Percentiles rank a stretch among this genome's conserved stretches.
These are phyloP conservation scores for Leccinum disarticulatum DNA, from an alignment of 768 basidiomycete species.

Conservation along the genomic window DNA sequence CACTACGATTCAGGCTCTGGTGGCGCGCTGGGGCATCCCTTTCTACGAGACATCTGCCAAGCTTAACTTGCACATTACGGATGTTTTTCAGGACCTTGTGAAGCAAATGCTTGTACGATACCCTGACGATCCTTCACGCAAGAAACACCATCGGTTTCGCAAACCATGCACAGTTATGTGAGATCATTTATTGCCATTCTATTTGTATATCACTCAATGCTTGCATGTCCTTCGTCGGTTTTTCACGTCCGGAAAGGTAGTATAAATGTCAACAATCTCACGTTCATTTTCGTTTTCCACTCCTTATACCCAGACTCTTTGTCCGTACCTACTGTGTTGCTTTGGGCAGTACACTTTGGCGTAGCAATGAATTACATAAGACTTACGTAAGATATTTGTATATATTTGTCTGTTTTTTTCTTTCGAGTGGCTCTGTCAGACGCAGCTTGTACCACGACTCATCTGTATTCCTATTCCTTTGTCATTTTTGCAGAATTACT, in stretches of 20 bases:
- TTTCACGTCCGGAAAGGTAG: conserved; percentile 5
- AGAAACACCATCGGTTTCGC: conserved; percentile 29
- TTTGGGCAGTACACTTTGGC: neutral
- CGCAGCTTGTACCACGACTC: conserved; percentile 25
- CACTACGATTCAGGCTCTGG: conserved; percentile 64
- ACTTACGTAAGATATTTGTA: neutral
- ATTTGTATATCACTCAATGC: conserved; percentile 10
- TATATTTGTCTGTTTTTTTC: conserved; percentile 21
- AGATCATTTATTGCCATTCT: conserved; percentile 11
- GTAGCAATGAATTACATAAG: conserved; percentile 7
- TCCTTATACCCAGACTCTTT: conserved; percentile 7
- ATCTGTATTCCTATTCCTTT: conserved; percentile 1
- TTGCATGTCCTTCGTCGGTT: neutral
- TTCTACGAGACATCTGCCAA: conserved; percentile 91
- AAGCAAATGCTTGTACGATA: conserved; percentile 71
- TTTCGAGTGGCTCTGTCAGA: conserved; percentile 13
- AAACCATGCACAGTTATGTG: conserved; percentile 41
- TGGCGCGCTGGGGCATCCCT: conserved; percentile 65
- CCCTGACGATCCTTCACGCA: conserved; percentile 43
- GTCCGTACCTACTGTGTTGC: neutral
- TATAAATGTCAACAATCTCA: conserved; percentile 6
- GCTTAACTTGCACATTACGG: conserved; percentile 74
- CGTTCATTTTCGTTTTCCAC: conserved; percentile 9
- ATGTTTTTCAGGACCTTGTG: conserved; percentile 77
- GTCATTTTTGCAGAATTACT: neutral